These are phyloP conservation scores for Gossypium turneri DNA, from an alignment of 345 rosid species.

Conservation along the genomic window DNA sequence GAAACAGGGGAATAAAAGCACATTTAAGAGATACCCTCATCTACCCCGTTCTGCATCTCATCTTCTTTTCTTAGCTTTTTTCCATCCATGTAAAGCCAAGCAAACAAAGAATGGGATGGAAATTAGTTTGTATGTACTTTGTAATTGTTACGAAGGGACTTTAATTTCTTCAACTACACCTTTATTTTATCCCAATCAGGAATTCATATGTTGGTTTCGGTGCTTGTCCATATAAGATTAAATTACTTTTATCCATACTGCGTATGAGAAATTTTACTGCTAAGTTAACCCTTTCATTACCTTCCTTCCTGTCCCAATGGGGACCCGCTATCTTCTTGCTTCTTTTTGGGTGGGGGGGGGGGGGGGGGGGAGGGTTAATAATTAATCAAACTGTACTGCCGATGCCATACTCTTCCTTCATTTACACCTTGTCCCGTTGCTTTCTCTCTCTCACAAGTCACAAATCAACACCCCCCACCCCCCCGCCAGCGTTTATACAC, in stretches of 20 bases:
- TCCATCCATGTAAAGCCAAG: slow-evolving; percentile 19
- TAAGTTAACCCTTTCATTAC: not conserved
- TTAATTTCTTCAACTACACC: not conserved
- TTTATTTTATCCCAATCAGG: not conserved
- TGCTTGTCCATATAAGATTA: not conserved
- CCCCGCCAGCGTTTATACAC: slow-evolving; percentile 34
- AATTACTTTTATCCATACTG: too few species aligned
- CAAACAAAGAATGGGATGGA: slow-evolving; percentile 19
- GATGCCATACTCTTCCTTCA: slow-evolving; percentile 30
- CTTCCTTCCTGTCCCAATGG: slow-evolving; percentile 7
- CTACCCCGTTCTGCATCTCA: slow-evolving; percentile 13
- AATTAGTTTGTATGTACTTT: slow-evolving; percentile 14
- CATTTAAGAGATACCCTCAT: slow-evolving; percentile 28
- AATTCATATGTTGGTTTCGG: too few species aligned
- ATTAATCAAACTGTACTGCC: slow-evolving; percentile 16
- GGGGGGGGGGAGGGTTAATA: not conserved
- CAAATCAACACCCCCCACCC: not conserved
- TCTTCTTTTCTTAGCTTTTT: slow-evolving; percentile 16
- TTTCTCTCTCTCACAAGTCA: slow-evolving; percentile 20
- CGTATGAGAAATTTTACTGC: not conserved
- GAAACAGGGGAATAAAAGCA: not conserved
- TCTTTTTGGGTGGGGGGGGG: not conserved
- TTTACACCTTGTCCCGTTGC: slow-evolving; percentile 19
- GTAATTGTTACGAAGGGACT: not conserved
- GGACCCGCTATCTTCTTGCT: slow-evolving; percentile 33